Evolutionary conservation across 495 filamentous ascomycete genomes (phyloP).

Genomic region (Neurospora sp.): DNA sequence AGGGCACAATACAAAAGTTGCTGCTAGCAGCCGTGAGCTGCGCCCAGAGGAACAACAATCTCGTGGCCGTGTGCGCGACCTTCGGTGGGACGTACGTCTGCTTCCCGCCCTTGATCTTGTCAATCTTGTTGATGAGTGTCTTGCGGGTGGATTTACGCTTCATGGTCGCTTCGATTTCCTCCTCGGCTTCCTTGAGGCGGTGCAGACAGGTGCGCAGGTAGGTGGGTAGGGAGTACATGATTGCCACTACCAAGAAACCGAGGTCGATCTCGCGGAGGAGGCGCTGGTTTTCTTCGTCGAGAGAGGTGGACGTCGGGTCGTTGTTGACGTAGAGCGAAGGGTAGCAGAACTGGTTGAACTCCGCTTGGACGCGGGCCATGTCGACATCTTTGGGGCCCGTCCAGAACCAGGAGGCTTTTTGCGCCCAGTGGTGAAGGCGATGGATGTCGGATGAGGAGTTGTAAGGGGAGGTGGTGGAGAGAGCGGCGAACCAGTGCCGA

Average conservation of each 20-base stretch:
- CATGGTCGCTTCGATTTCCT: not conserved
- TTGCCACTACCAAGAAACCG: not conserved
- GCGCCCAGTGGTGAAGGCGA: not conserved
- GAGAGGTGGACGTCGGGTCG: not conserved
- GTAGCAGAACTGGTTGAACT: not conserved
- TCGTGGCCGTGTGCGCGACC: not conserved
- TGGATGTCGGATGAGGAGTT: not conserved
- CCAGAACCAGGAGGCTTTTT: not conserved
- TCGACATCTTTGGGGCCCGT: not conserved
- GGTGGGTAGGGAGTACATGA: not conserved
- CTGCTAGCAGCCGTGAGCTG: not conserved
- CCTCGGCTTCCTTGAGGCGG: not conserved
- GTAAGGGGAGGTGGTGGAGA: not conserved
- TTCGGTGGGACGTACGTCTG: not conserved
- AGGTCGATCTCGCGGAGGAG: not conserved
- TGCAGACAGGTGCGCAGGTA: not conserved
- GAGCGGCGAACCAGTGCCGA: not conserved
- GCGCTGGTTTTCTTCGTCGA: not conserved
- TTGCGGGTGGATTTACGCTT: not conserved
- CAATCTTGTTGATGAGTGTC: not conserved
- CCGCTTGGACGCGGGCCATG: not conserved
- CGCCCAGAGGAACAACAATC: not conserved
- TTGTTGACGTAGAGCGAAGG: not conserved
- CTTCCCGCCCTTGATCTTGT: not conserved
- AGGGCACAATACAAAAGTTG: not conserved